Percentiles rank a stretch among this genome's conserved stretches.
Evolutionary conservation across 805 yeast species (phyloP).

Genomic region (Jamesozyma jinghongensis): DNA sequence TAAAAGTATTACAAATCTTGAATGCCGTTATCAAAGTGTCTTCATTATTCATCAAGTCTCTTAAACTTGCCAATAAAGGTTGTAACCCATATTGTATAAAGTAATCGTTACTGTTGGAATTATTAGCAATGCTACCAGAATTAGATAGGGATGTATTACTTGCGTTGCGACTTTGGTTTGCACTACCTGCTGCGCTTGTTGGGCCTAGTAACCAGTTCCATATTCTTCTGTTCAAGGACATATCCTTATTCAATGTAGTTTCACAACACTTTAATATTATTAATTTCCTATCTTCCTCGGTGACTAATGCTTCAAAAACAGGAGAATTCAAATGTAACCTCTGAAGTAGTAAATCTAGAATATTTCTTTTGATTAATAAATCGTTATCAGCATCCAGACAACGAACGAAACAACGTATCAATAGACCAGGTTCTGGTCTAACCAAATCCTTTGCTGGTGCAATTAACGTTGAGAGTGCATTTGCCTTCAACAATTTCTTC

Average conservation of each 20-base stretch:
- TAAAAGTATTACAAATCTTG: conserved; percentile 57
- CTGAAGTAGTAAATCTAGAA: conserved; percentile 66
- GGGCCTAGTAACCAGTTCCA: conserved; percentile 95
- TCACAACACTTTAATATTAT: conserved; percentile 55
- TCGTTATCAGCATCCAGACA: conserved; percentile 60
- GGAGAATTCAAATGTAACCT: conserved; percentile 58
- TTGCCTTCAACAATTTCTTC: conserved; percentile 13
- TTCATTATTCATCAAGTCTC: conserved; percentile 35
- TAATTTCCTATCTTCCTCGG: conserved; percentile 45
- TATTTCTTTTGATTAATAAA: conserved; percentile 76
- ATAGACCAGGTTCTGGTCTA: conserved; percentile 68
- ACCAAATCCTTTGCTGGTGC: conserved; percentile 54
- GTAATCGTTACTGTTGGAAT: conserved; percentile 33
- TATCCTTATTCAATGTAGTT: conserved; percentile 72
- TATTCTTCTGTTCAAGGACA: conserved; percentile 87
- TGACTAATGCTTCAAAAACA: conserved; percentile 40
- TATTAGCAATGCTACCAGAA: not conserved
- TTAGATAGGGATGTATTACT: not conserved
- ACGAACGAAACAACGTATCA: conserved; percentile 62
- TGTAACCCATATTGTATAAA: conserved; percentile 51
- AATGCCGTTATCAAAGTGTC: conserved; percentile 39
- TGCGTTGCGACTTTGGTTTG: not conserved
- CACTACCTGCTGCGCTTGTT: not conserved
- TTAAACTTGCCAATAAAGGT: conserved; percentile 44
- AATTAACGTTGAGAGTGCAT: conserved; percentile 29